A percentile compares a stretch with the other conserved stretches of the same genome.
phyloP scores from a whole-genome alignment of 139 green algal genomes.

The Auxenochlorella pyrenoidosa region DNA sequence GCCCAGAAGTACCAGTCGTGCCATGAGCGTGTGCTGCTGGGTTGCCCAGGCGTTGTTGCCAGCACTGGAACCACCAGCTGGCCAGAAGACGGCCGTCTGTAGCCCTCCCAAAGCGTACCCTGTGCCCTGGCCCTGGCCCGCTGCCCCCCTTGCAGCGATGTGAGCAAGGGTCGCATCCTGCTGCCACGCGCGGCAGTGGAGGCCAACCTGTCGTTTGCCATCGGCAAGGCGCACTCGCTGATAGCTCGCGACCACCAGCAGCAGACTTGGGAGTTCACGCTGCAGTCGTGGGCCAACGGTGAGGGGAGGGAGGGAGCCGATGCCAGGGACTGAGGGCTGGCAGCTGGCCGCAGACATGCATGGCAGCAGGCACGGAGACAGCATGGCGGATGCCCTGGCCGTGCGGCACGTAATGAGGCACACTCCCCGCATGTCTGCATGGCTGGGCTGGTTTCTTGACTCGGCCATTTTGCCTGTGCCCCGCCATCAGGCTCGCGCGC shows the following conservation, averaged over 20 bases:
- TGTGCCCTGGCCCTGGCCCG: background rate
- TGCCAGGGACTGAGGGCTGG: too few relatives aligned
- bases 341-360: too few relatives aligned
- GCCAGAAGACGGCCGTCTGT: too few relatives aligned
- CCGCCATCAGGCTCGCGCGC: conserved; percentile 11
- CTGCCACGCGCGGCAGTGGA: conserved; percentile 59
- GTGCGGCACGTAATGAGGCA: too few relatives aligned
- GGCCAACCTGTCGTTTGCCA: conserved; percentile 61
- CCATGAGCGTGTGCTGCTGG: too few relatives aligned
- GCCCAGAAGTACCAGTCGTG: background rate
- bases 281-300: conserved; percentile 80
- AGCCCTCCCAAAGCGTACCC: too few relatives aligned
- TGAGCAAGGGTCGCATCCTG: conserved; percentile 65
- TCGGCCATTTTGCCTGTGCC: too few relatives aligned
- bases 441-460: background rate
- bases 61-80: too few relatives aligned
- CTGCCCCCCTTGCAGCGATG: conserved; percentile 49
- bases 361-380: too few relatives aligned
- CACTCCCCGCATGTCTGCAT: background rate
- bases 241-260: conserved; percentile 46
- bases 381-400: too few relatives aligned
- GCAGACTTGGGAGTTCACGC: conserved; percentile 61
- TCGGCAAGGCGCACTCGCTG: conserved; percentile 54
- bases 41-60: too few relatives aligned
- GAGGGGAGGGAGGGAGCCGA: background rate